A percentile compares a stretch with the other conserved stretches of the same genome.
phyloP scores from a whole-genome alignment of 768 basidiomycete species.

The Boletus tomentosulus region DNA sequence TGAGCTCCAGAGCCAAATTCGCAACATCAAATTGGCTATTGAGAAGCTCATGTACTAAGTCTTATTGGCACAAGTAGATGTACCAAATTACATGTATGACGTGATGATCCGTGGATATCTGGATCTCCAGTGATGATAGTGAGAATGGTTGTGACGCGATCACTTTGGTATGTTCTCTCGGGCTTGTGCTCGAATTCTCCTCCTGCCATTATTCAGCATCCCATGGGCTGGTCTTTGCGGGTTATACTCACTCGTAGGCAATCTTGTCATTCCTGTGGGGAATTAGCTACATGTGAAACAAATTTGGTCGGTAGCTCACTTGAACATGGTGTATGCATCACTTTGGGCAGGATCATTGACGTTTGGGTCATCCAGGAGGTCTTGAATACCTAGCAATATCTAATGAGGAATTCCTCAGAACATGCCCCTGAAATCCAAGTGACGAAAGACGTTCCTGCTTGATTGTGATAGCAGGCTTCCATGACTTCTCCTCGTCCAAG shows the following conservation, averaged over 20 bases:
- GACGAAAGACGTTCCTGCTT: slow-evolving; percentile 69
- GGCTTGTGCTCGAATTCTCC: slow-evolving; percentile 80
- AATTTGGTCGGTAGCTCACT: slow-evolving; percentile 51
- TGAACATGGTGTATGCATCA: slow-evolving; percentile 98
- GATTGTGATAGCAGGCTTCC: slow-evolving; percentile 99
- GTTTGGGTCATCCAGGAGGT: slow-evolving; percentile 92
- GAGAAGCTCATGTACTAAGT: slow-evolving; percentile 58
- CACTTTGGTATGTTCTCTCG: slow-evolving; percentile 87
- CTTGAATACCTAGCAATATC: slow-evolving; percentile 96
- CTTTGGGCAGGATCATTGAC: slow-evolving; percentile 97
- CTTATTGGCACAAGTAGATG: slow-evolving; percentile 4
- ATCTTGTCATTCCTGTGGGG: slow-evolving; percentile 78
- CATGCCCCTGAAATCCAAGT: background rate
- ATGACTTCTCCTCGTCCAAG: slow-evolving; percentile 96
- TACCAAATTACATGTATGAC: slow-evolving; percentile 11
- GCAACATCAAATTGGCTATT: slow-evolving; percentile 76
- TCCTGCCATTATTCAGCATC: slow-evolving; percentile 40
- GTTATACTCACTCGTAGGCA: slow-evolving; percentile 77
- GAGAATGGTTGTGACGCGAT: slow-evolving; percentile 3
- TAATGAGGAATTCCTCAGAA: slow-evolving; percentile 28
- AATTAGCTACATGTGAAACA: slow-evolving; percentile 7
- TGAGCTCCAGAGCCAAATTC: slow-evolving; percentile 87
- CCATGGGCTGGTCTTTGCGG: background rate
- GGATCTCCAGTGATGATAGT: background rate
- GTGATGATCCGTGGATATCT: background rate